Base-by-base conservation (phyloP, 176 grass and related monocot genomes). In the Chloris gayana region DNA sequence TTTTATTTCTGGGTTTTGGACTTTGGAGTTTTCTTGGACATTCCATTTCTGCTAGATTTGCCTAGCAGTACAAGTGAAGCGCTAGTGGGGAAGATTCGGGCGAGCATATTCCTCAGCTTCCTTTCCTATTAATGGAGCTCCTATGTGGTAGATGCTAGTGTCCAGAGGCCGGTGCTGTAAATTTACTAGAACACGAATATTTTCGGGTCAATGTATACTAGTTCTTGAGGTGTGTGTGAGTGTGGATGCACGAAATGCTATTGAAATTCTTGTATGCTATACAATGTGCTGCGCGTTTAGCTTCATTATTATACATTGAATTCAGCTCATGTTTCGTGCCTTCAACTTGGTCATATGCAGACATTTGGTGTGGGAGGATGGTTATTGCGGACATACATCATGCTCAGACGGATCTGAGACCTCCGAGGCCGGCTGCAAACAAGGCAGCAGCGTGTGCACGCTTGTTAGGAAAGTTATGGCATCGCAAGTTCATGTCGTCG, bases 351-450 rank as follows among this genome's bases (percentile, higher is more conserved):
- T 51, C 61, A 30, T 78, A 75, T 72, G 82, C 89, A 97, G 95
- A 76, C 89, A 83, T 89, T 88, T 97, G 42, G 90, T 92, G 56
- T 97, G 91, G 91, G 92, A 92, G 80, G 95, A 97, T 32, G 92
- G 92, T 13, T 92, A 65, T 35, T 97, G 90, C 15, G 74, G 88
- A 37, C 83, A 90, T 31, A 35, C 78, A 30, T 85, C 73, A 18
- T 86, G 83, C 69, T 34, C 73, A 0, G 39, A 42, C 7, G 79
- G 79, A 82, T 89, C 73, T 82, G 83, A 78, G 78, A 73, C 47
- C 66, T 76, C 83, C 27, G 87, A 89, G 25, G 60, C 26, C 25
- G 83, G 76, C 8, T 60, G 83, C 6, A 72, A 82, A 84, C 37
- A 67, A 14, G 46, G 82, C 14, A 85, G 72, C n/a, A 22, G 31